Base-by-base conservation (phyloP, 2,329 filamentous ascomycete genomes). In the Samsoniella hepiali region DNA sequence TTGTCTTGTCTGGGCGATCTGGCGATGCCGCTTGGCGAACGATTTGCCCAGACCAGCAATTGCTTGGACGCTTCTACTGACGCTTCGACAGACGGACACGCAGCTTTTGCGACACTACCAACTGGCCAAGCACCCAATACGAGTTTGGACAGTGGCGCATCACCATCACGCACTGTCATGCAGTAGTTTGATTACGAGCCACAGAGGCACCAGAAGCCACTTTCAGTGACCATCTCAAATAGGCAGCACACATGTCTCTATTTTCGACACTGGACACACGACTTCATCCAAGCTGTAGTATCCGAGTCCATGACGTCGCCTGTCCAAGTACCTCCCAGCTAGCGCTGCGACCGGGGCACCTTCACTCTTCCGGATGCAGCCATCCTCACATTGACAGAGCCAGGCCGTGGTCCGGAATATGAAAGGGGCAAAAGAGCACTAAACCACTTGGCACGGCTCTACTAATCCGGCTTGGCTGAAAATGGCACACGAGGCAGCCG, bases 1-100 rank as follows among this genome's bases (percentile, higher is more conserved):
- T 57, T 57, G 55, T 40, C 55, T 34, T 34, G 55, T 34, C 55
- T 57, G 40, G 55, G 55, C 40, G 40, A 57, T 57, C 55, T 57
- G 17, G n/a, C 17, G 3, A 56, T 11, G 38, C 38, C 42, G n/a
- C 40, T 57, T 57, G 55, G 55, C 55, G 40, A 22, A 57, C 40
- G 31, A 17, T 57, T 57, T 47, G 31, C 40, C 32, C n/a, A 29
- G 51, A 42, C 55, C 45, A 34, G 6, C 5, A 7, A 9, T 42
- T 31, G 22, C 38, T 27, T 49, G 45, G 22, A 49, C 27, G 22
- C 45, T 49, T 29, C 27, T 49, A 15, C 45, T 6, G 11, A 27
- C 13, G 13, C 45, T 49, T 29, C 27, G 29, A 15, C 45, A 15
- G 11, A 27, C 13, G 13, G 22, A 15, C 7, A 5, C 10, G 11